These are phyloP conservation scores for Ustanciosporium gigantosporum DNA, from an alignment of 1,284 basidiomycete species.

Conservation along the genomic window DNA sequence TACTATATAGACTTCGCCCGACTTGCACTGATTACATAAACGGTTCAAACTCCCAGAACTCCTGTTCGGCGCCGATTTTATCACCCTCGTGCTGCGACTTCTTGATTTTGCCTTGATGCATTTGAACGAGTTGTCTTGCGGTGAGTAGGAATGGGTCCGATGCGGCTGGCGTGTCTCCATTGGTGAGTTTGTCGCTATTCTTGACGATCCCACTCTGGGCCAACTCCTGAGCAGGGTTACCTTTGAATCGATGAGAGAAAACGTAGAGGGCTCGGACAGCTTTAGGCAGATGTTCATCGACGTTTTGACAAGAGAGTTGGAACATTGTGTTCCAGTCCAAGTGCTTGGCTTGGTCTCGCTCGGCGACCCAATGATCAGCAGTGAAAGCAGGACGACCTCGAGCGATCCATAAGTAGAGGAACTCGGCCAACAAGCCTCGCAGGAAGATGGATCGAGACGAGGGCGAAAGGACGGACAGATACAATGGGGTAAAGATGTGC, in stretches of 20 bases:
- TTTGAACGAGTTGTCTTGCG: not conserved
- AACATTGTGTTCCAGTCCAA: slow-evolving; percentile 13
- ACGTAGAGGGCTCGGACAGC: slow-evolving; percentile 21
- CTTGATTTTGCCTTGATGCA: not conserved
- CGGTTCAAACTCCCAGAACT: not conserved
- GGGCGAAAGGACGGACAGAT: slow-evolving; percentile 1
- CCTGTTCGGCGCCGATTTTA: not conserved
- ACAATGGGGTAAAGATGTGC: slow-evolving; percentile 20
- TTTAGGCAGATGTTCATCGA: slow-evolving; percentile 33
- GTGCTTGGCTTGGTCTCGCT: not conserved
- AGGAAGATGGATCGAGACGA: not conserved
- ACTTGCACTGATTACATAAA: too few relatives aligned
- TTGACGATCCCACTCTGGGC: not conserved
- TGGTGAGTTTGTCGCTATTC: not conserved
- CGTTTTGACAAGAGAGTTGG: not conserved
- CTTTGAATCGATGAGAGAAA: not conserved
- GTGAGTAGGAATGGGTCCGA: not conserved
- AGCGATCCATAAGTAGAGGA: slow-evolving; percentile 21
- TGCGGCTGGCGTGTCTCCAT: not conserved
- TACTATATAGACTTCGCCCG: too few relatives aligned
- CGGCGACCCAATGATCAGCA: not conserved
- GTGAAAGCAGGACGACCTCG: slow-evolving; percentile 16
- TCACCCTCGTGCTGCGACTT: not conserved
- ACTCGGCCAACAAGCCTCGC: slow-evolving; percentile 9
- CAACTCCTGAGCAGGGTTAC: not conserved